phyloP scores from a whole-genome alignment of 129 eudicot species.

The Helichrysum umbraculigerum region DNA sequence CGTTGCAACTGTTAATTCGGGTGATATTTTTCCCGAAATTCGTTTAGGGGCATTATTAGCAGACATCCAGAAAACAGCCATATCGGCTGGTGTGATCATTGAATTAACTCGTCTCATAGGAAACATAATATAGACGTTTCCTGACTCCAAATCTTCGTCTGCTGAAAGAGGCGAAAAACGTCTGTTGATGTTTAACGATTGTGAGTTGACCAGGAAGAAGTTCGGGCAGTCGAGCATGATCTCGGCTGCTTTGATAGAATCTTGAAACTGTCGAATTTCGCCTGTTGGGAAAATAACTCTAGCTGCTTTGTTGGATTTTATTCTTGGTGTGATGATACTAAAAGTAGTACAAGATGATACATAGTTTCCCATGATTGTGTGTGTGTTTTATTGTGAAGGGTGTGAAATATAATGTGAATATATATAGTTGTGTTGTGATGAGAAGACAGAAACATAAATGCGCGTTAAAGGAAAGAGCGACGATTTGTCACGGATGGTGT shows the following conservation, averaged over 20 bases:
- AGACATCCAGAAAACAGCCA: conserved; percentile 60
- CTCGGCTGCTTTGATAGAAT: conserved; percentile 81
- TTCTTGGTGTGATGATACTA: conserved; percentile 20
- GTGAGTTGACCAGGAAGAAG: conserved; percentile 59
- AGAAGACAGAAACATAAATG: conserved; percentile 13
- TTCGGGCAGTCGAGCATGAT: conserved; percentile 80
- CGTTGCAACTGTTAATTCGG: conserved; percentile 23
- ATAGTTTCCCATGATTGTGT: conserved; percentile 59
- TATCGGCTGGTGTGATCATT: conserved; percentile 58
- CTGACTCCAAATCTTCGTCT: conserved; percentile 70
- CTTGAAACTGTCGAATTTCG: conserved; percentile 64
- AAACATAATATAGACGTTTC: conserved; percentile 64
- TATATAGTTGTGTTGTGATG: background rate
- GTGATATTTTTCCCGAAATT: conserved; percentile 39
- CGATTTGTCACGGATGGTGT: conserved; percentile 29
- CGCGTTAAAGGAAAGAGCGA: conserved; percentile 34
- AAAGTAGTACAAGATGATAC: conserved; percentile 43
- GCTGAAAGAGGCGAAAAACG: conserved; percentile 72
- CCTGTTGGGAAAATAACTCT: conserved; percentile 81
- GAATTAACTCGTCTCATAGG: conserved; percentile 78
- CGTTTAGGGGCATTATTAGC: conserved; percentile 60
- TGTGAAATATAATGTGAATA: background rate
- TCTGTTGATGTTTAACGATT: conserved; percentile 46
- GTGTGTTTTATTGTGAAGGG: background rate
- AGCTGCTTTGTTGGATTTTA: conserved; percentile 50